A percentile compares a stretch with the other conserved stretches of the same genome.
These are phyloP conservation scores for Seminavis robusta DNA, from an alignment of 108 stramenopile species.

Conservation along the genomic window DNA sequence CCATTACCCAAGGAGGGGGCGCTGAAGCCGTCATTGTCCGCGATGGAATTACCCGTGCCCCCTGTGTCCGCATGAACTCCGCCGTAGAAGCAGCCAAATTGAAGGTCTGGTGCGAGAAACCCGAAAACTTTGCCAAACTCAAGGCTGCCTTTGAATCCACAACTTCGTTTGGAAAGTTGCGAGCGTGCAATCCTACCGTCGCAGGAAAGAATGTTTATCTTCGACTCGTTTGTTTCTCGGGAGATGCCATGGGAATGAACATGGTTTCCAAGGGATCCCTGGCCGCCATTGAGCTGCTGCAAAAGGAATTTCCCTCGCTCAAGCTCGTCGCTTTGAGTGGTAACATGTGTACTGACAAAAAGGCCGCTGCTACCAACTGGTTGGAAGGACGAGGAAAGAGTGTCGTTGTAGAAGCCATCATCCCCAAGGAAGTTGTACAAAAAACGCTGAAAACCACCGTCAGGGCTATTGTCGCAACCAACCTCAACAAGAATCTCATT, in stretches of 20 bases:
- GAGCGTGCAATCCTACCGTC: constrained; percentile 73
- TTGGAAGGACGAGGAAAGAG: constrained; percentile 96
- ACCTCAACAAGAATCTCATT: constrained; percentile 95
- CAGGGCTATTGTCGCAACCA: constrained; percentile 86
- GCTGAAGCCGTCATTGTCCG: constrained; percentile 71
- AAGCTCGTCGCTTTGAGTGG: constrained; percentile 90
- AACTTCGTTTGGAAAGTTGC: constrained; percentile 91
- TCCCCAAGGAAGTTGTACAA: constrained; percentile 82
- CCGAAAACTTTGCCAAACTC: constrained; percentile 76
- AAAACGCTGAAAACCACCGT: constrained; percentile 94
- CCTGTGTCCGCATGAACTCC: constrained; percentile 82
- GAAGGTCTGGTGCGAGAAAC: constrained; percentile 83
- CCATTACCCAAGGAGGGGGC: constrained; percentile 83
- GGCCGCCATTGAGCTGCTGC: constrained; percentile 82
- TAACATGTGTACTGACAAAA: constrained; percentile 99
- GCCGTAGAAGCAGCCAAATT: constrained; percentile 89
- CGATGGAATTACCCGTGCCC: constrained; percentile 98
- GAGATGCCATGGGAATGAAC: constrained; percentile 99
- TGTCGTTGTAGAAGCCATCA: constrained; percentile 92
- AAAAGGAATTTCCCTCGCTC: constrained; percentile 65
- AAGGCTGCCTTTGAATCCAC: constrained; percentile 96
- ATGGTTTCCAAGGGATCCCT: constrained; percentile 97
- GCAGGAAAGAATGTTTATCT: constrained; percentile 96
- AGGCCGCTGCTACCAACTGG: constrained; percentile 98
- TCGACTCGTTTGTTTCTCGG: constrained; percentile 90